These are phyloP conservation scores for Hypoxylon rubiginosum DNA, from an alignment of 2,329 filamentous ascomycete genomes.

Conservation along the genomic window DNA sequence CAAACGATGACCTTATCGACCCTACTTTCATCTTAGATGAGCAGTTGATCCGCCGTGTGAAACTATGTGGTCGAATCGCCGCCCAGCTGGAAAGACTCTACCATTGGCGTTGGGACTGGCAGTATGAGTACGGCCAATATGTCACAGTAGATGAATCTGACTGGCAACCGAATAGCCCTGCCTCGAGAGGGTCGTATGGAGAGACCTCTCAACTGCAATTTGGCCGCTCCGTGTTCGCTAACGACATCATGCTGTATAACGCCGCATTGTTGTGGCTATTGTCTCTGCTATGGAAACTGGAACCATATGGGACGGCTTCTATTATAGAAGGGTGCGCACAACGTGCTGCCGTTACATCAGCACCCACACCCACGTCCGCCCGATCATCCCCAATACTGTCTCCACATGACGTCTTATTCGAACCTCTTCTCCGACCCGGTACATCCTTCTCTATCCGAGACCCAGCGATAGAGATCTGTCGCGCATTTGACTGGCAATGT, in stretches of 20 bases:
- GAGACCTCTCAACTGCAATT: conserved; percentile 28
- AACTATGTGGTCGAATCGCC: conserved; percentile 21
- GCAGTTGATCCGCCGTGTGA: conserved; percentile 1
- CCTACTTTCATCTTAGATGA: conserved; percentile 16
- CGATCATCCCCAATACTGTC: conserved; percentile 3
- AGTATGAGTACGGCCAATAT: conserved; percentile 30
- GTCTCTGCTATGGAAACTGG: conserved; percentile 39
- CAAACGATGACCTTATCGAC: conserved; percentile 10
- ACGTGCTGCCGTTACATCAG: conserved; percentile 21
- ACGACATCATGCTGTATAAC: conserved; percentile 42
- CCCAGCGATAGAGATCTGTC: conserved; percentile 39
- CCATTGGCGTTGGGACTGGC: conserved; percentile 42
- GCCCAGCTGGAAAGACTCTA: conserved; percentile 37
- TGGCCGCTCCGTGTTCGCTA: conserved; percentile 25
- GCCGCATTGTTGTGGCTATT: conserved; percentile 38
- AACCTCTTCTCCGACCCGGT: conserved; percentile 33
- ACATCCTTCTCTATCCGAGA: conserved; percentile 35
- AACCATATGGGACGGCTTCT: conserved; percentile 24
- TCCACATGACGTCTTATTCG: conserved; percentile 26
- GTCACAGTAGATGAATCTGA: conserved; percentile 10
- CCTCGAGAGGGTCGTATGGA: background rate
- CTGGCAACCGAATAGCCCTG: conserved; percentile 14
- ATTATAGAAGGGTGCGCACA: conserved; percentile 33
- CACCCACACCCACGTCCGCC: conserved; percentile 2
- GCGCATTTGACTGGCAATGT: conserved; percentile 39